A percentile compares a stretch with the other conserved stretches of the same genome.
Evolutionary conservation across 2,329 filamentous ascomycete species (phyloP).

Genomic region (Stagonosporopsis rhizophila): DNA sequence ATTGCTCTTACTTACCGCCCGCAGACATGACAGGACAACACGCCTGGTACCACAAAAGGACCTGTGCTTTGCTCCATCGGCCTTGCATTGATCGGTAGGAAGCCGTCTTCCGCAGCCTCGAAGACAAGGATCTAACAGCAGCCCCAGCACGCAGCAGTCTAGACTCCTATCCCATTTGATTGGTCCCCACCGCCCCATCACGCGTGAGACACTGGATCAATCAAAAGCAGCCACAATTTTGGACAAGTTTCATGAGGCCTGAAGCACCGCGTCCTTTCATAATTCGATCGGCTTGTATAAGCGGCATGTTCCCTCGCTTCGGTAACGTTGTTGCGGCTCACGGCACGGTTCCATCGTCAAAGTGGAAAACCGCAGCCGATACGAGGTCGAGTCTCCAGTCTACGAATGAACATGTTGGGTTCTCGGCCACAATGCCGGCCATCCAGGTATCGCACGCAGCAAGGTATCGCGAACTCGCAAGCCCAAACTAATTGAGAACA

Average conservation of each 20-base stretch:
- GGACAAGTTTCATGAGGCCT: conserved; percentile 10
- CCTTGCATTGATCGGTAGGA: conserved; percentile 16
- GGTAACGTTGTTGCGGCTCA: conserved; percentile 1
- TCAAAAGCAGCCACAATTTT: conserved; percentile 7
- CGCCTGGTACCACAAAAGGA: conserved; percentile 2
- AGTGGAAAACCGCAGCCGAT: background rate
- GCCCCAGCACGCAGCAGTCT: conserved; percentile 10
- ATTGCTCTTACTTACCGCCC: background rate
- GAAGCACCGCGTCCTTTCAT: background rate
- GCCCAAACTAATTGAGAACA: background rate
- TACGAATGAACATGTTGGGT: background rate
- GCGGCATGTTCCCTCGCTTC: background rate
- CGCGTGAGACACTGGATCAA: conserved; percentile 12
- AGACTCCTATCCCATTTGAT: conserved; percentile 9
- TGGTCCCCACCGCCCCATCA: conserved; percentile 15
- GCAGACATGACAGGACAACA: background rate
- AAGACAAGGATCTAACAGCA: conserved; percentile 4
- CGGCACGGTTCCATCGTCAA: conserved; percentile 4
- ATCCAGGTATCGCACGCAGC: background rate
- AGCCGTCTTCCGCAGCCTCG: conserved; percentile 7
- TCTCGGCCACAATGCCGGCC: background rate
- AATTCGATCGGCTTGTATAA: conserved; percentile 4
- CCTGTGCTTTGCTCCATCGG: background rate
- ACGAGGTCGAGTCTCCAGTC: background rate
- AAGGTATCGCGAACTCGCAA: background rate